Percentiles rank a stretch among this genome's conserved stretches.
These are phyloP conservation scores for Bocquillonia castaneifolia DNA, from an alignment of 441 rosid genomes.

Conservation along the genomic window DNA sequence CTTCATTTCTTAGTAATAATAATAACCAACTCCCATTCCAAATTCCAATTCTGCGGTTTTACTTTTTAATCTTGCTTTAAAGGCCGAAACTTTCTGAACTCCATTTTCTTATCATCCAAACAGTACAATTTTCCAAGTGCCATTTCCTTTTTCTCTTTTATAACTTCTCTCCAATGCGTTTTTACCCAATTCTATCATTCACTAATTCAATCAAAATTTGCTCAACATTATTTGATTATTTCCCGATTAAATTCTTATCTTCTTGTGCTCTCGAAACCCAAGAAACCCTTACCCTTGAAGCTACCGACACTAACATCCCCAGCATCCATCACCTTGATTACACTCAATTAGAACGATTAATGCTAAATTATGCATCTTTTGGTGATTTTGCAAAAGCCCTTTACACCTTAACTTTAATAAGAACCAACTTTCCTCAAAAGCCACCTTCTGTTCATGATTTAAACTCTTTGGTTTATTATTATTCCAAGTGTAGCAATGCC, in stretches of 20 bases:
- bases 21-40: too few relatives aligned
- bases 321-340: constrained; percentile 13
- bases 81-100: background rate
- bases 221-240: background rate
- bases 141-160: background rate
- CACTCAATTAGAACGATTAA: constrained; percentile 23
- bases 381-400: constrained; percentile 34
- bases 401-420: constrained; percentile 26
- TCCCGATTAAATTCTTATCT: constrained; percentile 8
- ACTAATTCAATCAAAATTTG: background rate
- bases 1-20: too few relatives aligned
- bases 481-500: constrained; percentile 26
- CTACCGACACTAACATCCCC: background rate
- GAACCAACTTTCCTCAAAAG: constrained; percentile 22
- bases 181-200: background rate
- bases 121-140: background rate
- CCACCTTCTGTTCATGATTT: constrained; percentile 34
- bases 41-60: too few relatives aligned
- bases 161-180: background rate
- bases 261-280: constrained; percentile 24
- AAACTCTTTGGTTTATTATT: constrained; percentile 32
- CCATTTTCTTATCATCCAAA: background rate
- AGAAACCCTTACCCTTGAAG: constrained; percentile 3
- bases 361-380: constrained; percentile 29
- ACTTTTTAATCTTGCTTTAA: too few relatives aligned